A percentile compares a stretch with the other conserved stretches of the same genome.
These are phyloP conservation scores for Fraxinus pennsylvanica DNA, from an alignment of 257 asterid species.

Conservation along the genomic window DNA sequence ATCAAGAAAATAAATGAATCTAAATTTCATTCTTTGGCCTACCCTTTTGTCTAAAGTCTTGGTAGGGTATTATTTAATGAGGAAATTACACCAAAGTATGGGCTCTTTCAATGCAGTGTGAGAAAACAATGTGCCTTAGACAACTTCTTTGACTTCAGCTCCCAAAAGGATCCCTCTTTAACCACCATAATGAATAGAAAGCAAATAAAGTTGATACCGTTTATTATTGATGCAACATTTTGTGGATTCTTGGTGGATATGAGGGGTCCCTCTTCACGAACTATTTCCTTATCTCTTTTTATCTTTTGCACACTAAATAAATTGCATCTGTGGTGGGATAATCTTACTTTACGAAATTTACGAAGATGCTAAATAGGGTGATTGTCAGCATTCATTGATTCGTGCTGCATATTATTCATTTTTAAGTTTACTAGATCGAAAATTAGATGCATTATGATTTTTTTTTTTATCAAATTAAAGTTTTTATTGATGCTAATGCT, in stretches of 20 bases:
- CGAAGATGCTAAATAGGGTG: background rate
- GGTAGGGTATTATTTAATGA: slow-evolving; percentile 4
- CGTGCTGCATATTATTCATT: too few relatives aligned
- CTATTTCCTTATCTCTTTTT: background rate
- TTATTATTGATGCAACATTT: slow-evolving; percentile 16
- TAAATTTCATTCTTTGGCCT: slow-evolving; percentile 12
- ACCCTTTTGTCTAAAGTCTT: slow-evolving; percentile 19
- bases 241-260: background rate
- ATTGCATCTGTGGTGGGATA: slow-evolving; percentile 13
- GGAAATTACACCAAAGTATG: slow-evolving; percentile 8
- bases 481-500: slow-evolving; percentile 24
- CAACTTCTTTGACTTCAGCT: slow-evolving; percentile 49
- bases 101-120: slow-evolving; percentile 29
- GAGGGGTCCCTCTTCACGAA: background rate
- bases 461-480: background rate
- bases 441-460: too few relatives aligned
- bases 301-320: slow-evolving; percentile 26
- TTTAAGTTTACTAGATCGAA: too few relatives aligned
- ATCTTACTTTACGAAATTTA: background rate
- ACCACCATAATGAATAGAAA: slow-evolving; percentile 32
- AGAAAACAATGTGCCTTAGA: slow-evolving; percentile 44
- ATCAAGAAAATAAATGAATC: background rate
- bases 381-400: background rate
- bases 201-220: slow-evolving; percentile 48
- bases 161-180: slow-evolving; percentile 27